Evolutionary conservation across 306 rosid genomes (phyloP).

Genomic region (Medicago ruthenica): DNA sequence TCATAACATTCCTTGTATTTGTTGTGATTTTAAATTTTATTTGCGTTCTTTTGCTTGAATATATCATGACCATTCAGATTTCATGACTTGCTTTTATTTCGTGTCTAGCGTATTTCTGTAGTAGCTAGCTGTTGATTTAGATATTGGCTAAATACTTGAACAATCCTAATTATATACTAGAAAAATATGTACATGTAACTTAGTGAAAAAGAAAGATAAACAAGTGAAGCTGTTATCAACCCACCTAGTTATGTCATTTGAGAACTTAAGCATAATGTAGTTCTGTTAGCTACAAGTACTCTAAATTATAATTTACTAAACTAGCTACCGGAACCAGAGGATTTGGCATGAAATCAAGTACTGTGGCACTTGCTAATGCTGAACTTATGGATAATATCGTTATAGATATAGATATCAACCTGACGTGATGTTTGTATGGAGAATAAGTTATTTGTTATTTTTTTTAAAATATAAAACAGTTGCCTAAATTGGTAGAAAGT

Average conservation of each 20-base stretch:
- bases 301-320: background rate
- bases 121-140: constrained; percentile 13
- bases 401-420: no score
- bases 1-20: constrained; percentile 2
- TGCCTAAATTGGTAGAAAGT: no score
- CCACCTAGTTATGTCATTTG: constrained; percentile 2
- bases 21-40: constrained; percentile 15
- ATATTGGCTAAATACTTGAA: constrained; percentile 14
- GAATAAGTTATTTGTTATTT: no score
- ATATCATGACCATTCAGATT: constrained; percentile 4
- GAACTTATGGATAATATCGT: background rate
- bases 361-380: background rate
- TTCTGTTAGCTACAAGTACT: background rate
- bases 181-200: constrained; percentile 10
- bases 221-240: constrained; percentile 2
- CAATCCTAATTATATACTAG: constrained; percentile 16
- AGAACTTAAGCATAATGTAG: background rate
- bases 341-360: constrained; percentile 20
- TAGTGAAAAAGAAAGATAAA: background rate
- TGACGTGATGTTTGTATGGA: no score
- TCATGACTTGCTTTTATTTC: background rate
- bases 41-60: constrained; percentile 17
- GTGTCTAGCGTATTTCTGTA: constrained; percentile 15
- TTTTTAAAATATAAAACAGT: no score
- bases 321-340: constrained; percentile 3